Evolutionary conservation across 176 grass and related monocot genomes (phyloP).

Genomic region (Aegilops sharonensis): DNA sequence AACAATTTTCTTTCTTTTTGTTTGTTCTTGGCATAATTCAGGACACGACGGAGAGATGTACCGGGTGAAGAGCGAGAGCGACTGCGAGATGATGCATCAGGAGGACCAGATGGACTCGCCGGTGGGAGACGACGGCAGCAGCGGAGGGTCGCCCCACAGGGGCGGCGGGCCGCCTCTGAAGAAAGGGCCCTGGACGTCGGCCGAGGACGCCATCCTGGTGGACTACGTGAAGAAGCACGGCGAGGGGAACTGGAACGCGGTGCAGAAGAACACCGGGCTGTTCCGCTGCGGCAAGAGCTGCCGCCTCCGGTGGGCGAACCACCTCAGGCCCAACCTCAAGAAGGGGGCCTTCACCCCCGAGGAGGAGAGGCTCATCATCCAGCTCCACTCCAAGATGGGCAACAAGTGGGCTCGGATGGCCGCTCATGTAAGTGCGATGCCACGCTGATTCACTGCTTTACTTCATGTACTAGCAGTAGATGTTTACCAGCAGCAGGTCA

Average conservation of each 20-base stretch:
- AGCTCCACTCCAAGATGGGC: constrained; percentile 79
- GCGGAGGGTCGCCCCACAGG: constrained; percentile 48
- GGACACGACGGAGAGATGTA: constrained; percentile 36
- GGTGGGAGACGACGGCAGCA: constrained; percentile 34
- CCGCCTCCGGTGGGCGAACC: constrained; percentile 89
- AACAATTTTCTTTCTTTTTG: background rate
- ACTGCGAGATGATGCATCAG: constrained; percentile 44
- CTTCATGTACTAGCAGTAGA: too few relatives aligned
- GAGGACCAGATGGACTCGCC: constrained; percentile 60
- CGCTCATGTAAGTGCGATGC: constrained; percentile 57
- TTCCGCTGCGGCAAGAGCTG: constrained; percentile 92
- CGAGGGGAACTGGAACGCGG: constrained; percentile 93
- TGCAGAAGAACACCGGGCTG: constrained; percentile 83
- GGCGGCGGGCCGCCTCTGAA: constrained; percentile 57
- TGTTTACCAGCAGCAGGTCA: background rate
- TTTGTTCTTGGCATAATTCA: constrained; percentile 3
- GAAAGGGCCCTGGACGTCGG: constrained; percentile 87
- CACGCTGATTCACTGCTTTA: constrained; percentile 16
- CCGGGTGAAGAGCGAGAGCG: constrained; percentile 48
- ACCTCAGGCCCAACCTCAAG: constrained; percentile 83
- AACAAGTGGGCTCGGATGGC: constrained; percentile 97
- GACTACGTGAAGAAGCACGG: constrained; percentile 90
- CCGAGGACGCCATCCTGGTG: constrained; percentile 76
- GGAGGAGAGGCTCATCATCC: constrained; percentile 77
- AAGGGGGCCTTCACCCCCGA: constrained; percentile 74